Conservation (phyloP, 176 grass and related monocot genomes). For the Calamus simplicifolius region DNA sequence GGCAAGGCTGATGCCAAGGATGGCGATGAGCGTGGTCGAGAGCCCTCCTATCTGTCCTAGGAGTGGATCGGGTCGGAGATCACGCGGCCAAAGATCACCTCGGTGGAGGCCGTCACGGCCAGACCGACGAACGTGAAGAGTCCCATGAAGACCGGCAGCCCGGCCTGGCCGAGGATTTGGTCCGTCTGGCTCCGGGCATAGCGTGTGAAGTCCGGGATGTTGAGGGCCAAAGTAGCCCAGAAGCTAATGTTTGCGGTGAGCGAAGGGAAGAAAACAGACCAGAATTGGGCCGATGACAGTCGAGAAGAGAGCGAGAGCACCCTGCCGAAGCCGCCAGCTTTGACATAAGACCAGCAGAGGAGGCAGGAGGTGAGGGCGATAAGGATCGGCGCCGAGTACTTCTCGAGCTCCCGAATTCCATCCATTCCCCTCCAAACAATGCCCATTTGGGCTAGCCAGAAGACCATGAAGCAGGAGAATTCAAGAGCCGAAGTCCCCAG, state of each 20-base stretch:
- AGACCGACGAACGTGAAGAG: conserved; percentile 81
- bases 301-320: conserved; percentile 62
- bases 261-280: conserved; percentile 78
- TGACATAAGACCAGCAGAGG: conserved; percentile 67
- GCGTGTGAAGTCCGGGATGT: conserved; percentile 87
- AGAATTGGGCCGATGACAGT: conserved; percentile 50
- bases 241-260: conserved; percentile 95
- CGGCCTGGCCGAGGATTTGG: conserved; percentile 74
- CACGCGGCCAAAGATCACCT: conserved; percentile 77
- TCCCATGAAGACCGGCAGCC: conserved; percentile 88
- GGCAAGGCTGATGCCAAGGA: conserved; percentile 90
- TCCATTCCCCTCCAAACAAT: conserved; percentile 71
- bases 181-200: conserved; percentile 77
- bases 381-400: conserved; percentile 61
- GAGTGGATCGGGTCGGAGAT: conserved; percentile 83
- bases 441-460: conserved; percentile 70
- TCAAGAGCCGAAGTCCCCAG: conserved; percentile 58
- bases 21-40: conserved; percentile 50
- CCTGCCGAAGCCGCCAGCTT: conserved; percentile 62
- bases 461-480: conserved; percentile 72
- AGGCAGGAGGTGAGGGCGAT: conserved; percentile 63
- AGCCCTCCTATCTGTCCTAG: conserved; percentile 67
- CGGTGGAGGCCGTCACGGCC: conserved; percentile 73
- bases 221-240: conserved; percentile 90
- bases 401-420: conserved; percentile 84